Conservation (phyloP, 2,329 filamentous ascomycete genomes). For the Coniochaeta sp. region DNA sequence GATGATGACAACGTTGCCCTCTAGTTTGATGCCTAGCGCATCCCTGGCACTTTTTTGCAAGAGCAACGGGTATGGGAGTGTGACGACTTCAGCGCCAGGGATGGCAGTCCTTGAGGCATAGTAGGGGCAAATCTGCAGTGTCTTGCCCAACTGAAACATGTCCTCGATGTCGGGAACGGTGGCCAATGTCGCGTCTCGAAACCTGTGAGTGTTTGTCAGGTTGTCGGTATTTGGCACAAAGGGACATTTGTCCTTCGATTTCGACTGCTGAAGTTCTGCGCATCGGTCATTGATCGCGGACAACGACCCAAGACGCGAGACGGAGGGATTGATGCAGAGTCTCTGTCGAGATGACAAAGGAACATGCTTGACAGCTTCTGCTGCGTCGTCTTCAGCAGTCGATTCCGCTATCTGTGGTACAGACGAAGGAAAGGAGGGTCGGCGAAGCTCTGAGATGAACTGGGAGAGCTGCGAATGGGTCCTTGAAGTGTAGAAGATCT, state of each 20-base stretch:
- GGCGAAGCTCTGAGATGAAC: slow-evolving; percentile 74
- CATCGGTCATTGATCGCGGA: slow-evolving; percentile 92
- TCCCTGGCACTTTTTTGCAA: slow-evolving; percentile 83
- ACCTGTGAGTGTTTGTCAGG: slow-evolving; percentile 63
- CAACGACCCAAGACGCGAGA: slow-evolving; percentile 60
- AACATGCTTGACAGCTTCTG: slow-evolving; percentile 68
- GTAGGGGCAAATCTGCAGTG: slow-evolving; percentile 82
- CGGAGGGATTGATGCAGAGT: slow-evolving; percentile 80
- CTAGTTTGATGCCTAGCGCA: slow-evolving; percentile 76
- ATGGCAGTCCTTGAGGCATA: slow-evolving; percentile 87
- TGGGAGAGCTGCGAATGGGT: slow-evolving; percentile 90
- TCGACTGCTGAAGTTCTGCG: slow-evolving; percentile 76
- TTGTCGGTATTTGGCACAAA: slow-evolving; percentile 76
- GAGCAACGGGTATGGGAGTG: slow-evolving; percentile 83
- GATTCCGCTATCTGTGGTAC: slow-evolving; percentile 25
- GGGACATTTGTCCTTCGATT: slow-evolving; percentile 59
- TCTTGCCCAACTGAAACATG: slow-evolving; percentile 67
- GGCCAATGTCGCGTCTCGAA: slow-evolving; percentile 77
- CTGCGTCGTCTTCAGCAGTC: slow-evolving; percentile 8
- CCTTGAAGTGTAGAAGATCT: slow-evolving; percentile 85
- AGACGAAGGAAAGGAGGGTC: slow-evolving; percentile 70
- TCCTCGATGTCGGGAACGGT: slow-evolving; percentile 92
- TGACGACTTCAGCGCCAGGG: slow-evolving; percentile 81
- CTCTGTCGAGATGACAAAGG: slow-evolving; percentile 82
- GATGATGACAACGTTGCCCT: slow-evolving; percentile 86